Conservation (phyloP, 108 stramenopile species). For the Nitzschia sp. region DNA sequence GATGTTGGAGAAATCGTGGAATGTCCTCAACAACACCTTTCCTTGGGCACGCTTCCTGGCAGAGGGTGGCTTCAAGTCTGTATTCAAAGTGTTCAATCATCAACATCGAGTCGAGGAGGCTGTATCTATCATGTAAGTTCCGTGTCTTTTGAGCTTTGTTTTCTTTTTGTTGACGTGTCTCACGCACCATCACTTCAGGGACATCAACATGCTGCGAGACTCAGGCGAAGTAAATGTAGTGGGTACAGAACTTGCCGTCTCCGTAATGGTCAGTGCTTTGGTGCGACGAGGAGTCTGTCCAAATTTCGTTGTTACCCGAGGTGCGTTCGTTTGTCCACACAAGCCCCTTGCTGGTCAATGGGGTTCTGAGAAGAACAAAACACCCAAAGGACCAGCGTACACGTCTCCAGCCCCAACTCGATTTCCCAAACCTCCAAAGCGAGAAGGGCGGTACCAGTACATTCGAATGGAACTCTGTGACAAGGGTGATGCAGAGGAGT, state of each 20-base stretch:
- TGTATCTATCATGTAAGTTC: slow-evolving; percentile 84
- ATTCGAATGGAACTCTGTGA: slow-evolving; percentile 98
- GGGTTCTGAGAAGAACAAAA: slow-evolving; percentile 55
- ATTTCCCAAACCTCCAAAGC: slow-evolving; percentile 28
- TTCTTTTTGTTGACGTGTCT: background rate
- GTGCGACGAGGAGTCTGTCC: slow-evolving; percentile 85
- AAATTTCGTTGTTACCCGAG: slow-evolving; percentile 86
- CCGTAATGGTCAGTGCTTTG: slow-evolving; percentile 79
- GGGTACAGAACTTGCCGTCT: slow-evolving; percentile 86
- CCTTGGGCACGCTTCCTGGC: slow-evolving; percentile 83
- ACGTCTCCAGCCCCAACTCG: slow-evolving; percentile 17
- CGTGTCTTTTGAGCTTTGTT: background rate
- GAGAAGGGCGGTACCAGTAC: slow-evolving; percentile 73
- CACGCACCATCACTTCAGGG: slow-evolving; percentile 33
- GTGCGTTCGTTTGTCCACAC: slow-evolving; percentile 69
- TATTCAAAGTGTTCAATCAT: slow-evolving; percentile 80
- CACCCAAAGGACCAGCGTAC: slow-evolving; percentile 57
- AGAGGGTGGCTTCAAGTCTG: slow-evolving; percentile 91
- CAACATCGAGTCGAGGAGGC: slow-evolving; percentile 59
- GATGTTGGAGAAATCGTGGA: slow-evolving; percentile 63
- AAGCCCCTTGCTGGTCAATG: slow-evolving; percentile 66
- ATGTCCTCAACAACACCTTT: slow-evolving; percentile 50
- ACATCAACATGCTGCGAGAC: slow-evolving; percentile 61
- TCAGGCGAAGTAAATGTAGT: slow-evolving; percentile 77
- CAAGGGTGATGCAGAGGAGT: slow-evolving; percentile 92